Conservation (phyloP, 78 protist genomes). For the Capsaspora owczarzaki region DNA sequence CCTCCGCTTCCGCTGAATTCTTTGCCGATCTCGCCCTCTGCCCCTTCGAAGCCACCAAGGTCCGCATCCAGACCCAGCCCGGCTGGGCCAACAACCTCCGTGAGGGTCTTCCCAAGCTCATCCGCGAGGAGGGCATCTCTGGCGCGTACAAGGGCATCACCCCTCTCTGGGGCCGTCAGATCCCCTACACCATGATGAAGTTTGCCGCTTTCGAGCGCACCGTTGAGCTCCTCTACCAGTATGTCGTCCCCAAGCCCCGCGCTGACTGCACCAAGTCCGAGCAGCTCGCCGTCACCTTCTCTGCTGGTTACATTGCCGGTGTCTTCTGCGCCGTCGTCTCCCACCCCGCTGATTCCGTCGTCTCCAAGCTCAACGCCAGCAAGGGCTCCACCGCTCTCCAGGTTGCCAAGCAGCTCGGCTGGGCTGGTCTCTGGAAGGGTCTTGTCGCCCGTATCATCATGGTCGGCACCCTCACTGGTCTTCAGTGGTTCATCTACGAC, state of each 20-base stretch:
- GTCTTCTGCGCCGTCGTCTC: constrained; percentile 76
- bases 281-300: constrained; percentile 66
- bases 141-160: constrained; percentile 22
- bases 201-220: constrained; percentile 33
- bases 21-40: constrained; percentile 74
- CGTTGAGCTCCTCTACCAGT: constrained; percentile 32
- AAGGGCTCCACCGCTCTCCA: constrained; percentile 19
- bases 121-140: background rate
- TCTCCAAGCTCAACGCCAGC: constrained; percentile 41
- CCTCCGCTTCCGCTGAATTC: constrained; percentile 64
- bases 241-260: constrained; percentile 28
- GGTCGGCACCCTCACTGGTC: constrained; percentile 74
- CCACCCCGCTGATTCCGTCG: constrained; percentile 86
- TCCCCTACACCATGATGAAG: constrained; percentile 84
- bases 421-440: constrained; percentile 32
- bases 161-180: constrained; percentile 78
- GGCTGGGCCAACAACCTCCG: constrained; percentile 12
- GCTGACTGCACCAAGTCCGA: constrained; percentile 8
- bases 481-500: constrained; percentile 44
- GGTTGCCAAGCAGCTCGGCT: constrained; percentile 39
- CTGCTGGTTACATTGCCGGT: constrained; percentile 85
- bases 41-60: constrained; percentile 61
- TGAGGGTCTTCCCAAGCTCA: background rate
- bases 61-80: constrained; percentile 29
- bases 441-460: constrained; percentile 58